Conservation (phyloP, 1,284 basidiomycete species). For the Macrocybe sp. region DNA sequence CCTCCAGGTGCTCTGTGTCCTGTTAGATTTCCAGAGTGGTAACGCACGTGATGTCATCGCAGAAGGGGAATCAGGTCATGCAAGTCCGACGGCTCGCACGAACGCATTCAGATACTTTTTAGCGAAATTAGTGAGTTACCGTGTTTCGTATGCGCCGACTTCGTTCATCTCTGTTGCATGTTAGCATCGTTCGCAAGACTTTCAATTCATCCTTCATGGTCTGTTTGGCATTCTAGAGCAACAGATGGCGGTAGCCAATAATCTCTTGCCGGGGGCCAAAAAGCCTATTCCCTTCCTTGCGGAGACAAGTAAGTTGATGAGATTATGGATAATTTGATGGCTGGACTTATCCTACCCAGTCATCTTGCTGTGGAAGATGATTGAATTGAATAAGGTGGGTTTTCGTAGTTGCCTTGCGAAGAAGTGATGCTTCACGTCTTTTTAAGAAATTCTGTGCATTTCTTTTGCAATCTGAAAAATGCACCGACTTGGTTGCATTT, state of each 20-base stretch:
- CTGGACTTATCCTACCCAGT: conserved; percentile 38
- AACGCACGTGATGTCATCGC: conserved; percentile 50
- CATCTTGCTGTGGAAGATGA: conserved; percentile 85
- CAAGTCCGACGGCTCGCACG: conserved; percentile 58
- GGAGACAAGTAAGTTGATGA: conserved; percentile 60
- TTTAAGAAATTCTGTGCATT: conserved; percentile 81
- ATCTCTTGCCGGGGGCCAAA: conserved; percentile 77
- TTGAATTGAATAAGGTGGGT: conserved; percentile 84
- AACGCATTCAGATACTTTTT: conserved; percentile 91
- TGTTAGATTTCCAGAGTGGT: conserved; percentile 81
- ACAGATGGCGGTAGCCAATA: conserved; percentile 68
- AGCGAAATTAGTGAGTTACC: conserved; percentile 68
- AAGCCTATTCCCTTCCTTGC: conserved; percentile 77
- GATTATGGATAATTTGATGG: conserved; percentile 4
- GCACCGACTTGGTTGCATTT: conserved; percentile 71
- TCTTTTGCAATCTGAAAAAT: conserved; percentile 75
- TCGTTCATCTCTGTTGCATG: conserved; percentile 9
- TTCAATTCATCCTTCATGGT: conserved; percentile 77
- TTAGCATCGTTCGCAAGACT: conserved; percentile 86
- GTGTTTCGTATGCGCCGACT: conserved; percentile 4
- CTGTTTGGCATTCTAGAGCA: conserved; percentile 68
- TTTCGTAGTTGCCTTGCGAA: background rate
- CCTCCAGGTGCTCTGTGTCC: conserved; percentile 70
- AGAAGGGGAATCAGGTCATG: conserved; percentile 38
- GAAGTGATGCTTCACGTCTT: conserved; percentile 6